phyloP scores from a whole-genome alignment of 1,139 yeast genomes.

The Wickerhamiella pararugosa region DNA sequence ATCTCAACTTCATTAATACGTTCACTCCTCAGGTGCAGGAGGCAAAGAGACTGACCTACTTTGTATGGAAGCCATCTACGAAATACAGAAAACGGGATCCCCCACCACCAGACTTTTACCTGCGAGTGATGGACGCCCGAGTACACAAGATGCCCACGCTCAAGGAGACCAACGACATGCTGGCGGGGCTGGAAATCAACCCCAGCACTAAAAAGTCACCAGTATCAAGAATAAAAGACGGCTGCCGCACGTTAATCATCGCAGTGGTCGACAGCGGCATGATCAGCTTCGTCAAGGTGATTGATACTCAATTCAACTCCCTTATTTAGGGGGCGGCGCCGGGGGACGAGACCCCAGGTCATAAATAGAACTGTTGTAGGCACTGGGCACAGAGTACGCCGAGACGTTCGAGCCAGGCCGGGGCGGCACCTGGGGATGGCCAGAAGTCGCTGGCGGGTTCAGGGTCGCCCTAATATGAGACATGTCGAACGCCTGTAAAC shows the following conservation, averaged over 20 bases:
- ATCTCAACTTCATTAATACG: conserved; percentile 9
- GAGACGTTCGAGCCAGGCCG: conserved; percentile 4
- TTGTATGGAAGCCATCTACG: conserved; percentile 77
- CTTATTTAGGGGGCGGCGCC: conserved; percentile 1
- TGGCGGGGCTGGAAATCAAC: conserved; percentile 21
- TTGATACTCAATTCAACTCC: conserved; percentile 40
- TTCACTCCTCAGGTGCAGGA: neutral
- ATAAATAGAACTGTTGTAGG: conserved; percentile 20
- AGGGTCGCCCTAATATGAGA: neutral
- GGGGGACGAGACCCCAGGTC: conserved; percentile 5
- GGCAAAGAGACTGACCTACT: conserved; percentile 28
- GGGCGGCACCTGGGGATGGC: conserved; percentile 10
- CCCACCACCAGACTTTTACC: conserved; percentile 61
- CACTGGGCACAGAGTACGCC: conserved; percentile 21
- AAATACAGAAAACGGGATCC: conserved; percentile 53
- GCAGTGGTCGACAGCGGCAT: conserved; percentile 65
- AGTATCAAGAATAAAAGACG: conserved; percentile 29
- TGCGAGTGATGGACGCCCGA: conserved; percentile 44
- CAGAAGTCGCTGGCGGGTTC: neutral
- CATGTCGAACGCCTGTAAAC: conserved; percentile 1
- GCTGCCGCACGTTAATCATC: conserved; percentile 38
- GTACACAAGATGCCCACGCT: conserved; percentile 39
- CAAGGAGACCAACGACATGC: conserved; percentile 21
- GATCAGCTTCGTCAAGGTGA: conserved; percentile 46
- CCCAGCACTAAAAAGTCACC: conserved; percentile 19